phyloP scores from a whole-genome alignment of 345 rosid species.

The Citrus reticulata region DNA sequence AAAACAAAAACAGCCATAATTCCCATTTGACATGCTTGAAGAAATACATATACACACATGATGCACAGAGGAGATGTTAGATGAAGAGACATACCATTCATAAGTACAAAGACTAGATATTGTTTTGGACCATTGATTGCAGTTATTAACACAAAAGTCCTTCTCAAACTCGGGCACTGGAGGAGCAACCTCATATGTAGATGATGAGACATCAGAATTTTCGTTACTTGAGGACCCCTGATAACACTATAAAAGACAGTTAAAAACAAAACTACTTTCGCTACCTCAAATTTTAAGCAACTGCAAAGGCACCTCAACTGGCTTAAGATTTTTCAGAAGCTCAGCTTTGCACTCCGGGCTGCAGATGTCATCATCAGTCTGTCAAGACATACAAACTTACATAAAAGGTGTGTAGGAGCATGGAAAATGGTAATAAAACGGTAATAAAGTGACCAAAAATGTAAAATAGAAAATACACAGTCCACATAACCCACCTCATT shows the following conservation, averaged over 20 bases:
- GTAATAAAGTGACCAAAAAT: background rate
- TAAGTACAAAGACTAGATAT: constrained; percentile 60
- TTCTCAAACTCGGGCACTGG: constrained; percentile 30
- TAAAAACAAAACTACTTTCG: background rate
- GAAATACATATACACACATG: background rate
- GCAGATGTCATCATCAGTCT: constrained; percentile 81
- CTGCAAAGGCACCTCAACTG: constrained; percentile 33
- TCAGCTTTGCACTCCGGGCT: constrained; percentile 66
- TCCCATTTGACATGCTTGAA: background rate
- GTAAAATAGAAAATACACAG: background rate
- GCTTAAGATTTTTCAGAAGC: constrained; percentile 43
- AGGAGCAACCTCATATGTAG: constrained; percentile 19
- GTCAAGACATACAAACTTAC: constrained; percentile 14
- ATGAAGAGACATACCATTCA: constrained; percentile 41
- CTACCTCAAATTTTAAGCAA: background rate
- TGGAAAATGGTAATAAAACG: constrained; percentile 7
- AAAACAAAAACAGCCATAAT: background rate
- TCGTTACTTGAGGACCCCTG: constrained; percentile 32
- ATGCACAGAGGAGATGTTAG: background rate
- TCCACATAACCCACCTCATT: constrained; percentile 43
- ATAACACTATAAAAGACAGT: constrained; percentile 11
- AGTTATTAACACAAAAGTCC: constrained; percentile 51
- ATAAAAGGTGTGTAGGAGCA: background rate
- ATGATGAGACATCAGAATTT: constrained; percentile 11
- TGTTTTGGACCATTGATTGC: constrained; percentile 47